phyloP scores from a whole-genome alignment of 2,329 filamentous ascomycete species.

The Amylocarpus encephaloides region DNA sequence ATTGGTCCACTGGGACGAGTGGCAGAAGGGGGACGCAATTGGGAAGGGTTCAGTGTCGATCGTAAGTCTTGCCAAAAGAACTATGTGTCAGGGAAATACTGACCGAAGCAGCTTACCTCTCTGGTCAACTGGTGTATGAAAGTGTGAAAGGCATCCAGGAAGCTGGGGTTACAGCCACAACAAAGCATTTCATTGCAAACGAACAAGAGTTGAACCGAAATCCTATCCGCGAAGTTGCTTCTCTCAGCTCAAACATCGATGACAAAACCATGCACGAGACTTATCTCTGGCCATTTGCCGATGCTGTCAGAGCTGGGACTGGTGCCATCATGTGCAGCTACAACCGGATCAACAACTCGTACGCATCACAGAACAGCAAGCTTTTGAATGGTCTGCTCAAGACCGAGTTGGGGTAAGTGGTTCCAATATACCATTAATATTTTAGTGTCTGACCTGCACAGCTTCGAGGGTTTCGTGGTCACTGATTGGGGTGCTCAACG shows the following conservation, averaged over 20 bases:
- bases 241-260: constrained; percentile 63
- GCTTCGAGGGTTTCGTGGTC: constrained; percentile 80
- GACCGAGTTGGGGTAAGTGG: constrained; percentile 55
- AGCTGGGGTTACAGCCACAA: constrained; percentile 20
- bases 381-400: constrained; percentile 75
- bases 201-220: constrained; percentile 54
- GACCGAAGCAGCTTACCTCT: constrained; percentile 45
- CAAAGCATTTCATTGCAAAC: constrained; percentile 57
- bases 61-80: constrained; percentile 17
- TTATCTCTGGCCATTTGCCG: constrained; percentile 80
- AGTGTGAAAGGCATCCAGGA: constrained; percentile 23
- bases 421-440: too few relatives aligned
- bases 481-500: constrained; percentile 79
- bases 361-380: constrained; percentile 69
- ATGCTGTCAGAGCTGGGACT: constrained; percentile 70
- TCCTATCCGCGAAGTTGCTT: constrained; percentile 41
- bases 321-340: constrained; percentile 80
- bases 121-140: constrained; percentile 40
- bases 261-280: constrained; percentile 69
- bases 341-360: constrained; percentile 62
- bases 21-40: constrained; percentile 63
- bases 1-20: constrained; percentile 64
- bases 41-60: constrained; percentile 45
- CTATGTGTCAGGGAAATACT: too few relatives aligned
- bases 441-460: too few relatives aligned